Conservation (phyloP, 148 eudicot species). For the Silene conica region DNA sequence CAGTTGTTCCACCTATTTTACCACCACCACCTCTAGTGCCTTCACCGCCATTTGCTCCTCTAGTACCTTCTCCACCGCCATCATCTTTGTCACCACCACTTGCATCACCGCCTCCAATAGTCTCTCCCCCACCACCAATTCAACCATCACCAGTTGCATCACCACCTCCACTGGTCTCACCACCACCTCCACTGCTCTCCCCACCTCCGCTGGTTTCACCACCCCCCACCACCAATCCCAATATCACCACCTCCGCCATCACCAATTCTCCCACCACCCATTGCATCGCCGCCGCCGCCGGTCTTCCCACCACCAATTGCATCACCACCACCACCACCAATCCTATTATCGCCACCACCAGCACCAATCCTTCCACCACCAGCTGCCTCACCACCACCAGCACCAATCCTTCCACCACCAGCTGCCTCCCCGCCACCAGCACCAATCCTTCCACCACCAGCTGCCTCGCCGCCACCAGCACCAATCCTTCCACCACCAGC, state of each 20-base stretch:
- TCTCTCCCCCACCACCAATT: background rate
- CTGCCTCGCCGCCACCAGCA: no score
- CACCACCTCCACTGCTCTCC: background rate
- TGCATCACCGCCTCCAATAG: background rate
- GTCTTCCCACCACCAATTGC: background rate
- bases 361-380: background rate
- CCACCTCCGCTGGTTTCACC: conserved; percentile 11
- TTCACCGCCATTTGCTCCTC: conserved; percentile 13
- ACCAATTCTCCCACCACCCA: background rate
- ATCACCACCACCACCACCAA: conserved; percentile 5
- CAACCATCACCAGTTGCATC: background rate
- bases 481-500: background rate
- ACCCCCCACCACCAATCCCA: background rate
- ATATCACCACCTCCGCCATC: background rate
- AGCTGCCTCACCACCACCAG: no score
- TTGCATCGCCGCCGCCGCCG: no score
- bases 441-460: background rate
- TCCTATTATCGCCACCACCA: background rate
- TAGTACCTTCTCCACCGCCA: conserved; percentile 2
- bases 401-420: no score
- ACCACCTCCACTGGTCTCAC: background rate
- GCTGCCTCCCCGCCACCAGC: background rate
- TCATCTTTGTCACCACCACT: conserved; percentile 3
- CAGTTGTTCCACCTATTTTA: conserved; percentile 1
- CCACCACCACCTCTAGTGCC: conserved; percentile 9